Evolutionary conservation across 1,139 yeast genomes (phyloP), one percentile per base, ranked within the genome.

Genomic region (Suhomyces guaymorum): DNA sequence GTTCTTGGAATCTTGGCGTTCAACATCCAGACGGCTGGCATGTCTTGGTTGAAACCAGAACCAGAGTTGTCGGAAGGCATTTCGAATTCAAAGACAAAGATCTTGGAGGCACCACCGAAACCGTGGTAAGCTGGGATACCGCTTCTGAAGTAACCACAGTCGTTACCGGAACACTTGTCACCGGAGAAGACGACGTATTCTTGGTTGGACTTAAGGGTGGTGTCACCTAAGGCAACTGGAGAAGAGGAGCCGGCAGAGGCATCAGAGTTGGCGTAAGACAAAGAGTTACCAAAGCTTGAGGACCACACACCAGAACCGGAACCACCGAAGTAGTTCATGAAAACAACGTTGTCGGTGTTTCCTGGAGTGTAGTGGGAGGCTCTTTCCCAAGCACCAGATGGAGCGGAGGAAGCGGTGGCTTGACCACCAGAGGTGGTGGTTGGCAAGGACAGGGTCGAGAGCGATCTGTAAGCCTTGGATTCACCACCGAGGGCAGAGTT

Each of bases 1-100:
- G 90, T 82, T 73, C 92, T 78, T 59, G 90, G 85, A 52, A 83
- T 80, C 59, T 80, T 78, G 37, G 87, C 86, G 55, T 83, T 83
- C 56, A 83, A 65, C 50, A 83, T 67, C 86, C 92, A 83, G 49
- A 83, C 76, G 37, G 89, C 90, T 33, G 92, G 89, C 83, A 82
- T 71, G 58, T 83, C 83, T 43, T 59, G 66, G 59, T 70, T 70
- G 52, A 49, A 55, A 33, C 55, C 43, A 24, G 55, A 41, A 34
- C 57, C 59, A 32, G 69, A 64, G 23, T 69, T 49, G 34, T 68
- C 67, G 32, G 61, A 53, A 43, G 89, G 89, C 78, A 80, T 78
- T 50, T 68, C 65, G 58, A 83, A 83, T 61, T 82, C 85, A 53
- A 83, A 83, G 26, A 82, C 70, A 55, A 83, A 82, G 71, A 83